Evolutionary conservation across 2,329 filamentous ascomycete species (phyloP), one percentile per base, ranked within the genome.

Genomic region (Epichloe hybrida): DNA sequence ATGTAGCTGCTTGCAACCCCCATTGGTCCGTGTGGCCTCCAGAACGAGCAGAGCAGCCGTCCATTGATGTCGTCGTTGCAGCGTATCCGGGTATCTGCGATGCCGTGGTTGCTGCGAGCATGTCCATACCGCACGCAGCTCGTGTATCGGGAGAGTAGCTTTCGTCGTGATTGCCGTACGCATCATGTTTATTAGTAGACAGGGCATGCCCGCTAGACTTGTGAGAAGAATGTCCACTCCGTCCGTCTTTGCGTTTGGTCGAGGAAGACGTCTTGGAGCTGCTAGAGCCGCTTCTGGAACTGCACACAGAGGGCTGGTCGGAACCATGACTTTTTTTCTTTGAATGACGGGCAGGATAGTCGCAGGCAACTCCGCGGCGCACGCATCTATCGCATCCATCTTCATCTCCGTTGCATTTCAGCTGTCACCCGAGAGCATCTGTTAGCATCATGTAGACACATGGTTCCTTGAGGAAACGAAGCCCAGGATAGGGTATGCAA

Each of bases 401-500:
- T 54, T 64, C 68, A 43, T 67, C 65, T 37, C 66, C 66, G 50
- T 62, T 68, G 52, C 66, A 69, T 49, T 62, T 64, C 46, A 68
- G 59, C 66, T 69, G 21, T 17, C 9, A 45, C 11, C 7, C 15
- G 35, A 7, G 20, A 34, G 27, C 9, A 39, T 35, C 5, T 34
- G 13, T 48, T 17, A 48, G 46, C 27, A 27, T 48, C 12, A 3
- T 39, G 17, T n/a, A 2, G 20, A 41, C 6, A 31, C 13, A 11
- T 31, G n/a, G 21, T 31, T 7, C 13, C 13, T n/a, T n/a, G 8
- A 4, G 37, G 3, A 31, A 31, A 31, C 27, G 27, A 31, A 31
- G 8, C 3, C 27, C 8, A 31, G 27, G 27, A 8, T 31, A 31
- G 8, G 8, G 8, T 9, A 9, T 31, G 23, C 23, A 27, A 2